A percentile compares a stretch with the other conserved stretches of the same genome.
Conservation (phyloP, 495 filamentous ascomycete species). For the Lepraria neglecta region DNA sequence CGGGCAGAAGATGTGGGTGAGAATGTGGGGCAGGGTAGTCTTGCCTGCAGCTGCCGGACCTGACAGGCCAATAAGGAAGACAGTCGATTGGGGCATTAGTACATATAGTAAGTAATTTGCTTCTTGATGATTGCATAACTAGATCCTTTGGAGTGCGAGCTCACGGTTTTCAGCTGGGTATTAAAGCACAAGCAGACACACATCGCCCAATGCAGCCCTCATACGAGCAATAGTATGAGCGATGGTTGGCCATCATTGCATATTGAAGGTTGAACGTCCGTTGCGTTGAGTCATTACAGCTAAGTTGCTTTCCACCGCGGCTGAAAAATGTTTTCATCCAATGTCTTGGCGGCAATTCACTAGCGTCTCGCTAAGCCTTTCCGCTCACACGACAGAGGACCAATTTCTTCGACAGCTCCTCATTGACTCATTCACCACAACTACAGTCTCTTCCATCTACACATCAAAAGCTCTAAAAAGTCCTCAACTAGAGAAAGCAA, state of each 20-base stretch:
- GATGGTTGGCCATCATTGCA: not conserved
- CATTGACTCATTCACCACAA: constrained; percentile 4
- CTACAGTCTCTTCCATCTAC: constrained; percentile 9
- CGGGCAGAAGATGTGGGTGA: not conserved
- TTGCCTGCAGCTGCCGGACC: not conserved
- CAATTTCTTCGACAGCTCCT: not conserved
- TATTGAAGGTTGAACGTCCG: not conserved
- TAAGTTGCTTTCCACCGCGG: not conserved
- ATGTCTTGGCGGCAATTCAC: not conserved
- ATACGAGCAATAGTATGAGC: not conserved
- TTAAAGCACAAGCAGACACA: not conserved
- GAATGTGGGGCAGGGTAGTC: not conserved
- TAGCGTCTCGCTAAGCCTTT: constrained; percentile 14
- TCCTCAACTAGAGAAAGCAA: not conserved
- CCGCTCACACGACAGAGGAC: constrained; percentile 11
- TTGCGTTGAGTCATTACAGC: not conserved
- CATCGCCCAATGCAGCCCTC: not conserved
- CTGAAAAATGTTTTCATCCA: not conserved
- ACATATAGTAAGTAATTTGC: not conserved
- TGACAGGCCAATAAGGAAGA: not conserved
- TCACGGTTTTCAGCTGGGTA: not conserved
- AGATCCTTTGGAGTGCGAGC: not conserved
- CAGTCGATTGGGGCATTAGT: not conserved
- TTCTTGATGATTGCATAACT: no score
- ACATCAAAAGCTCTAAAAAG: not conserved